phyloP scores from a whole-genome alignment of 1,284 basidiomycete species.

The Inonotus obliquus region DNA sequence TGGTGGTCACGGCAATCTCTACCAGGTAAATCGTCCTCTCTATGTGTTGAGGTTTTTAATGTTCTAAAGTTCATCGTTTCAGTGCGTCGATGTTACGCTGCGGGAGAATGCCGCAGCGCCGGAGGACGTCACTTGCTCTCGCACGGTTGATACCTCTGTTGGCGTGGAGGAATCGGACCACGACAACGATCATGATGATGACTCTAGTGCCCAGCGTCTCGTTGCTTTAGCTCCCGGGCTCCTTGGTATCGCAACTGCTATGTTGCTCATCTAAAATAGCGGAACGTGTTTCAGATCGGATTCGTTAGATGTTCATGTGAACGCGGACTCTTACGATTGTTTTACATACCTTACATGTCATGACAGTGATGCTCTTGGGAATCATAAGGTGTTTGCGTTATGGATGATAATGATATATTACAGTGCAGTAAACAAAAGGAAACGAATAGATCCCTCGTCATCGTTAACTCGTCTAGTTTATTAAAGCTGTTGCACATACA shows the following conservation, averaged over 20 bases:
- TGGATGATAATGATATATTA: no score
- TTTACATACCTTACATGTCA: not conserved
- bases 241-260: not conserved
- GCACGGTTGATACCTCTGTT: constrained; percentile 8
- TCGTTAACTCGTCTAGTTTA: no score
- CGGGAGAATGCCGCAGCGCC: constrained; percentile 41
- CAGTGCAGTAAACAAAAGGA: no score
- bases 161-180: not conserved
- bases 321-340: not conserved
- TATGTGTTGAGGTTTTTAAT: not conserved
- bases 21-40: constrained; percentile 42
- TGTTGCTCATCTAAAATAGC: not conserved
- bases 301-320: not conserved
- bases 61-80: not conserved
- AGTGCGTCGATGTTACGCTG: constrained; percentile 72
- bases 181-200: not conserved
- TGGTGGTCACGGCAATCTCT: constrained; percentile 65
- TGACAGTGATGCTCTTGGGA: not conserved
- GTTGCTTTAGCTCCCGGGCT: not conserved
- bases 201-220: not conserved
- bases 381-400: not conserved
- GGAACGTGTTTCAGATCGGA: not conserved
- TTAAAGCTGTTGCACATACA: not conserved
- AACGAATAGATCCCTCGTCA: no score
- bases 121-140: constrained; percentile 33